These are phyloP conservation scores for Thymus quinquecostatus DNA, from an alignment of 257 asterid genomes.

Conservation along the genomic window DNA sequence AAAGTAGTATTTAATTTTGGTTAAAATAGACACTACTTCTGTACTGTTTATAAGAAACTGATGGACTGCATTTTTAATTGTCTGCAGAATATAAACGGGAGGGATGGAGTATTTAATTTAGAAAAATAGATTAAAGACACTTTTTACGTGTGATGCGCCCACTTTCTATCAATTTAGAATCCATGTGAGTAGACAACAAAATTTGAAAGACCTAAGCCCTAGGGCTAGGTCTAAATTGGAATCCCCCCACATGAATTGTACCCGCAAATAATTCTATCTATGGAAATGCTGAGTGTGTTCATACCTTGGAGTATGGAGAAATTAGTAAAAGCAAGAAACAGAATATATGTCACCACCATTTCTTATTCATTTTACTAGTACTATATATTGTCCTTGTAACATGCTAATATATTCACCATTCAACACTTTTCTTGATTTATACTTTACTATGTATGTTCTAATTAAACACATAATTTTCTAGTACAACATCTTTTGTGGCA, in stretches of 20 bases:
- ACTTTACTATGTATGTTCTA: not conserved
- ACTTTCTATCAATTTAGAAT: conserved; percentile 33
- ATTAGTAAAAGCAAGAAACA: conserved; percentile 29
- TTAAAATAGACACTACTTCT: no score
- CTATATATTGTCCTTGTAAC: conserved; percentile 26
- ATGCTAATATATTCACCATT: conserved; percentile 9
- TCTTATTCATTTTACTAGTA: conserved; percentile 23
- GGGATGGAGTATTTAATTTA: no score
- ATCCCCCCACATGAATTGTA: conserved; percentile 31
- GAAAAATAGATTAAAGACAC: conserved; percentile 12
- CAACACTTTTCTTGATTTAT: conserved; percentile 1
- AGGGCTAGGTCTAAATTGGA: conserved; percentile 25
- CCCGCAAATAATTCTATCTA: conserved; percentile 2
- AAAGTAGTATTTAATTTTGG: no score
- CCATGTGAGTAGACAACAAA: conserved; percentile 51
- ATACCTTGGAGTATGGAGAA: conserved; percentile 30
- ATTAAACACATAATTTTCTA: not conserved
- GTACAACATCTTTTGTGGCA: not conserved
- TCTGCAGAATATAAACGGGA: no score
- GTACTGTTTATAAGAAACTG: no score
- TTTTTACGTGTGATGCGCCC: conserved; percentile 30
- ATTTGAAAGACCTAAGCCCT: conserved; percentile 36
- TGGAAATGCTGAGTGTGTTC: conserved; percentile 35
- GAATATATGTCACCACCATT: conserved; percentile 21
- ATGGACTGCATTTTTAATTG: no score